Percentiles rank a stretch among this genome's conserved stretches.
phyloP scores from a whole-genome alignment of 148 eudicot species.

The Rhododendron ferrugineum region DNA sequence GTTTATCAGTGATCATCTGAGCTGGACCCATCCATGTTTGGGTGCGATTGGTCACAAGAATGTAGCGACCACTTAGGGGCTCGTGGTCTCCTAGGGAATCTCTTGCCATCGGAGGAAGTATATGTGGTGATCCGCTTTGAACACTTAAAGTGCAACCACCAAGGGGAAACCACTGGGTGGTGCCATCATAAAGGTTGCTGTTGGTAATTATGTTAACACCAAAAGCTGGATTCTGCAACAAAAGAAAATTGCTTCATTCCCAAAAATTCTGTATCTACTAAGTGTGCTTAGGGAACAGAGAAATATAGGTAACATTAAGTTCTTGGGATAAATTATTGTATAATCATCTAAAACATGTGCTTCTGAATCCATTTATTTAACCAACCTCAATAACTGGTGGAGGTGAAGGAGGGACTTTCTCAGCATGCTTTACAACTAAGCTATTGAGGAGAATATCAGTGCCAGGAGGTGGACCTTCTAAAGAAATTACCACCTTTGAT shows the following conservation, averaged over 20 bases:
- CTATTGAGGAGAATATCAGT: slow-evolving; percentile 81
- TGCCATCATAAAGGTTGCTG: slow-evolving; percentile 66
- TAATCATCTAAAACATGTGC: background rate
- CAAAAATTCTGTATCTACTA: background rate
- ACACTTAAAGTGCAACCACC: slow-evolving; percentile 73
- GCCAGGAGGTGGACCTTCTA: slow-evolving; percentile 94
- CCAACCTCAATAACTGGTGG: slow-evolving; percentile 74
- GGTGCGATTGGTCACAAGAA: slow-evolving; percentile 69
- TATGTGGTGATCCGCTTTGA: slow-evolving; percentile 67
- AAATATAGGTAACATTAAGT: background rate
- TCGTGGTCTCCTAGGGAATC: slow-evolving; percentile 58
- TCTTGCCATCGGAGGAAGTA: slow-evolving; percentile 81
- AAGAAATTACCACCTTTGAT: slow-evolving; percentile 55
- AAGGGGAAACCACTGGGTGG: slow-evolving; percentile 78
- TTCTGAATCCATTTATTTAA: slow-evolving; percentile 1
- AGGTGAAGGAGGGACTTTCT: slow-evolving; percentile 70
- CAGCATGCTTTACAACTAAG: slow-evolving; percentile 70
- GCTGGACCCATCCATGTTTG: slow-evolving; percentile 99
- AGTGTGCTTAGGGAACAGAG: background rate
- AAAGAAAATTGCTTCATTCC: background rate
- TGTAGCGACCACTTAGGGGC: slow-evolving; percentile 68
- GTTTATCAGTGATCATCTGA: slow-evolving; percentile 78
- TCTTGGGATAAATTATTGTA: background rate
- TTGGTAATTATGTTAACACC: slow-evolving; percentile 77
- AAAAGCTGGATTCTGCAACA: slow-evolving; percentile 45